These are phyloP conservation scores for Prunus salicina DNA, from an alignment of 306 rosid genomes.

Conservation along the genomic window DNA sequence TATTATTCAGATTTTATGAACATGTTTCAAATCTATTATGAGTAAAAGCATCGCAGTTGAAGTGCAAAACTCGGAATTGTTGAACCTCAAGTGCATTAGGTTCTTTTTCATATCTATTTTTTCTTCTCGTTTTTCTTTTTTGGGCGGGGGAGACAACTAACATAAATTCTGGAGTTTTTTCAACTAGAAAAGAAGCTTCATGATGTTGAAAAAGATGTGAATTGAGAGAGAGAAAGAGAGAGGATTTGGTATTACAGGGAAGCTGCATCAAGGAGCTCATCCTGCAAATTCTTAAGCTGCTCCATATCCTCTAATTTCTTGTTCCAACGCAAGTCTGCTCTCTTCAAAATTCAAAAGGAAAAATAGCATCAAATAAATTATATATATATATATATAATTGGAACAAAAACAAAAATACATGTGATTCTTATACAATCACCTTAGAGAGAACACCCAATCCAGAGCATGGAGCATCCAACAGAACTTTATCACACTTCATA, in stretches of 20 bases:
- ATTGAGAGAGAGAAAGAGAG: neutral
- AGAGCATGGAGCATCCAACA: constrained; percentile 86
- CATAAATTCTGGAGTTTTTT: no score
- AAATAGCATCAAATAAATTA: constrained; percentile 9
- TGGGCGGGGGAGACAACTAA: no score
- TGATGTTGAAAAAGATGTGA: neutral
- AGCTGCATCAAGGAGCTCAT: constrained; percentile 77
- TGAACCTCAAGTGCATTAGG: no score
- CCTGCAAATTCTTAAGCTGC: constrained; percentile 68
- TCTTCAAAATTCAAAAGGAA: constrained; percentile 43
- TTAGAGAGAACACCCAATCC: constrained; percentile 93
- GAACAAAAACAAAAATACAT: neutral
- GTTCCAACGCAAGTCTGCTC: constrained; percentile 91
- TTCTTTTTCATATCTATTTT: neutral
- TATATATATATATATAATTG: neutral
- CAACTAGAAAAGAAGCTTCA: neutral
- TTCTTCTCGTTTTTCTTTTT: no score
- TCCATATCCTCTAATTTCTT: constrained; percentile 67
- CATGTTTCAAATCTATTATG: neutral
- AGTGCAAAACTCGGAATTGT: no score
- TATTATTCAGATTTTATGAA: neutral
- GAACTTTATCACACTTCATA: constrained; percentile 62
- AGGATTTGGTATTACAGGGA: constrained; percentile 47
- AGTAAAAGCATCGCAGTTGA: neutral
- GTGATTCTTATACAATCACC: constrained; percentile 38